Evolutionary conservation across 2,329 filamentous ascomycete genomes (phyloP), one percentile per base, ranked within the genome.

Genomic region (Aspergillus pseudonomiae): DNA sequence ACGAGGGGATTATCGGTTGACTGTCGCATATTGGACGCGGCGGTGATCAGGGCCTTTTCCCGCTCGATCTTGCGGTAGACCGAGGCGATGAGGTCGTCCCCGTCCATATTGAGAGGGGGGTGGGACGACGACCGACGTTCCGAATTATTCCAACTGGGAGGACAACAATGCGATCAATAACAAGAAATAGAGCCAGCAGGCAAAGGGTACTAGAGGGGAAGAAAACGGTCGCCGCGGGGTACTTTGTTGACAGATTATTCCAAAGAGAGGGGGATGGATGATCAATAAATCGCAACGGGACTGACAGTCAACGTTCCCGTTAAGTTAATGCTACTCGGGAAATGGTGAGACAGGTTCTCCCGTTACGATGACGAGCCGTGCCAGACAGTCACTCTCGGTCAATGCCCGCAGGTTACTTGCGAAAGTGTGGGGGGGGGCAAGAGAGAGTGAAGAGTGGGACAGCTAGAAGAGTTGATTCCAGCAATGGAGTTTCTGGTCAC

Each of bases 11-110:
- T 99, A 83, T 93, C 92, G 72, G 94, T 97, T 79, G 95, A 94
- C 81, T 94, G 91, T 81, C 93, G 91, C 94, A 99, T 97, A 73
- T 91, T 88, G 81, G 92, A 95, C 71, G 94, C 94, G 74, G 93
- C 94, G 79, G 91, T 91, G 84, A 99, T 95, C 75, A 98, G 89
- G 74, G 91, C 91, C 85, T 94, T 94, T 82, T 99, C 95, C 78
- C 94, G 90, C 85, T 97, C 93, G 80, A 99, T 98, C 90, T 99
- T 98, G 84, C 90, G 91, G 82, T 91, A 89, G 82, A 99, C 93
- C 79, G 93, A 91, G 81, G 88, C 88, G 80, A 89, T 85, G 68
- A 87, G 84, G 71, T 88, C 84, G 75, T 89, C 86, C 77, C 82
- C 83, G 66, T 82, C 83, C 82, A 88, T 88, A 76, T 70, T 82